Conservation (phyloP, 2,329 filamentous ascomycete species). For the Thelonectria rubi region DNA sequence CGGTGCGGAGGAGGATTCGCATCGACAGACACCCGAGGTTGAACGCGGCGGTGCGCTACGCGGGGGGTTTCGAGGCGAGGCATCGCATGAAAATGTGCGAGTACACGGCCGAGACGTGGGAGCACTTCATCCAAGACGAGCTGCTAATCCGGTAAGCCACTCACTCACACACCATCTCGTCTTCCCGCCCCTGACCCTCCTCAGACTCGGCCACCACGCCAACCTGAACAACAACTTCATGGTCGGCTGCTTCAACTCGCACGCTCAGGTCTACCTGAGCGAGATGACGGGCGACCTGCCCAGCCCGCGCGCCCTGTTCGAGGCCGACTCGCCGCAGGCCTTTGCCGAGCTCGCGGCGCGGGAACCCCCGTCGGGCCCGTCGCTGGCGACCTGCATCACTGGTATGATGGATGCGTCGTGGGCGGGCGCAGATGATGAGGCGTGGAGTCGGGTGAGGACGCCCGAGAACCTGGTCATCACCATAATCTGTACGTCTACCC, state of each 20-base stretch:
- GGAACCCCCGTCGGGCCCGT: neutral
- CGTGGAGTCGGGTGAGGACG: neutral
- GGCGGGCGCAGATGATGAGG: constrained; percentile 1
- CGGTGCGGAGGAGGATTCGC: constrained; percentile 11
- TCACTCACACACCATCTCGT: too few relatives aligned
- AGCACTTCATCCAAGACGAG: constrained; percentile 19
- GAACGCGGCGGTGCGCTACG: constrained; percentile 6
- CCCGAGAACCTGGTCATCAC: neutral
- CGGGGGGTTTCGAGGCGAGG: constrained; percentile 9
- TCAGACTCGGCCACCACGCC: constrained; percentile 19
- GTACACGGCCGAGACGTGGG: constrained; percentile 9
- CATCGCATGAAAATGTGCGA: constrained; percentile 4
- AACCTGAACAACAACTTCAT: constrained; percentile 17
- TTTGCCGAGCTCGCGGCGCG: neutral
- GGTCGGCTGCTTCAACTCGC: constrained; percentile 13
- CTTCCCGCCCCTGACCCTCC: too few relatives aligned
- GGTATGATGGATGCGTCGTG: constrained; percentile 11
- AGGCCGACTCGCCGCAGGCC: constrained; percentile 3
- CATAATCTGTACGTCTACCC: neutral
- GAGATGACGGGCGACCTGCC: constrained; percentile 23
- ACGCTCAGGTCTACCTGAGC: constrained; percentile 5
- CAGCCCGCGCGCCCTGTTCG: constrained; percentile 7
- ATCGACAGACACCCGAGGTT: constrained; percentile 8
- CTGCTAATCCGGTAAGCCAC: constrained; percentile 14
- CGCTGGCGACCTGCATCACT: neutral